A percentile compares a stretch with the other conserved stretches of the same genome.
Conservation (phyloP, 1,284 basidiomycete species). For the Moesziomyces globuligerus region DNA sequence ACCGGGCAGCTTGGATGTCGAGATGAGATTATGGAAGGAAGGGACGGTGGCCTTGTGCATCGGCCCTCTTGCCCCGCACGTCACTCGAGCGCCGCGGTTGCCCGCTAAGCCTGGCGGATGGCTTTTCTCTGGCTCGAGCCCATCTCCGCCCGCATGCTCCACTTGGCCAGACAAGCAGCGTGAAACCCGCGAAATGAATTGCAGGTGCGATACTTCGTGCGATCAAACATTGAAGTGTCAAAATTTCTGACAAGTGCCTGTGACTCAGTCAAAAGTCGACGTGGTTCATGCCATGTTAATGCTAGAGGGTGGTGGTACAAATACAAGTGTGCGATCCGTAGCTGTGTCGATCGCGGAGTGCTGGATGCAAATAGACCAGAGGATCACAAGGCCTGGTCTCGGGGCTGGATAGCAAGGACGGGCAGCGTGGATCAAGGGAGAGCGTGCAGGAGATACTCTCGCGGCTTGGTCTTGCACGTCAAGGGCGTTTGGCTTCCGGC, state of each 20-base stretch:
- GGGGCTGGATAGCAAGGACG: too few relatives aligned
- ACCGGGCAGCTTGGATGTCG: neutral
- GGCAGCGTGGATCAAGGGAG: constrained; percentile 23
- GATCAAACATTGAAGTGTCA: neutral
- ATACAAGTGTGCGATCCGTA: neutral
- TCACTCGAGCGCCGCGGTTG: neutral
- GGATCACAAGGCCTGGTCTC: neutral
- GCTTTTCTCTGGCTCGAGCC: constrained; percentile 12
- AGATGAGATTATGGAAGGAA: neutral
- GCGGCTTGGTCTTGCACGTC: constrained; percentile 50
- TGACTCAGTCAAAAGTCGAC: neutral
- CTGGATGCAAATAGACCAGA: neutral
- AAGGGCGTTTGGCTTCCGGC: constrained; percentile 44
- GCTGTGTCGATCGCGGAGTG: neutral
- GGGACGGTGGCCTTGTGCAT: neutral
- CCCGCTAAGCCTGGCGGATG: neutral
- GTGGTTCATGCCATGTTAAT: neutral
- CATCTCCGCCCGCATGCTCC: constrained; percentile 4
- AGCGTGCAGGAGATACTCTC: constrained; percentile 52
- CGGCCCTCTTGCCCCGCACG: neutral
- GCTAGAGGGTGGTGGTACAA: neutral
- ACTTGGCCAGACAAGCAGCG: constrained; percentile 14
- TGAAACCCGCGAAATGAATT: constrained; percentile 7
- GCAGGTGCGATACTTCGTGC: neutral
- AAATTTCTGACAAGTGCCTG: neutral